Percentiles rank a stretch among this genome's conserved stretches.
phyloP scores from a whole-genome alignment of 177 flowering plant genomes.

The Vitis hybrid region DNA sequence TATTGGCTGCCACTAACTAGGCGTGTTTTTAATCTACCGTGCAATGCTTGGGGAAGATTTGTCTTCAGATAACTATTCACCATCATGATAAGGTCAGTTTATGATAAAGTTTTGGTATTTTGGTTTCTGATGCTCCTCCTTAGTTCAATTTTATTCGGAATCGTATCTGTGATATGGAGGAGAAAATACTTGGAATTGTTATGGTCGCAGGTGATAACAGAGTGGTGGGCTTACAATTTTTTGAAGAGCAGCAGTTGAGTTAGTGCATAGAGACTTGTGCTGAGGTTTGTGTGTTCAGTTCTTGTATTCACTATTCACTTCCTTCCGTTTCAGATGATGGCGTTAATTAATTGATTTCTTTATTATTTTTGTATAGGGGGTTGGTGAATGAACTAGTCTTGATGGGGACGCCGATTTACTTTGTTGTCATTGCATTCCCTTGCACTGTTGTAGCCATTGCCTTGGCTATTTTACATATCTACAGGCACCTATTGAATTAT shows the following conservation, averaged over 20 bases:
- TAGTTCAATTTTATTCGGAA: neutral
- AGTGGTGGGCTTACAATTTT: neutral
- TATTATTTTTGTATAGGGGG: neutral
- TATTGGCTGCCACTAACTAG: constrained; percentile 8
- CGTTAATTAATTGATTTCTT: neutral
- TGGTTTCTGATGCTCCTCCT: no score
- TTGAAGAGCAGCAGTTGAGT: neutral
- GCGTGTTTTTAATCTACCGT: neutral
- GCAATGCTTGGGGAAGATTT: neutral
- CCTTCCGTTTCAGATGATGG: constrained; percentile 1
- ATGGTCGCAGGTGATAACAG: neutral
- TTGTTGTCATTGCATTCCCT: constrained; percentile 57
- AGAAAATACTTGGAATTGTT: neutral
- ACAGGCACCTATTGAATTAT: constrained; percentile 81
- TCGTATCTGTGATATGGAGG: neutral
- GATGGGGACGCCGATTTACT: constrained; percentile 44
- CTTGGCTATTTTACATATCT: constrained; percentile 67
- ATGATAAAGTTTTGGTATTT: no score
- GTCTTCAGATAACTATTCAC: constrained; percentile 1
- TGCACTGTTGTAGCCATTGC: constrained; percentile 76
- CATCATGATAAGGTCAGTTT: constrained; percentile 1
- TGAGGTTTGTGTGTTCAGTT: neutral
- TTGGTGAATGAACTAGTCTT: constrained; percentile 14
- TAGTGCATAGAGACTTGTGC: neutral
- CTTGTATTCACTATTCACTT: neutral